Evolutionary conservation across 192 early-diverging fungal species (phyloP).

Genomic region (Obelidium mucronatum): DNA sequence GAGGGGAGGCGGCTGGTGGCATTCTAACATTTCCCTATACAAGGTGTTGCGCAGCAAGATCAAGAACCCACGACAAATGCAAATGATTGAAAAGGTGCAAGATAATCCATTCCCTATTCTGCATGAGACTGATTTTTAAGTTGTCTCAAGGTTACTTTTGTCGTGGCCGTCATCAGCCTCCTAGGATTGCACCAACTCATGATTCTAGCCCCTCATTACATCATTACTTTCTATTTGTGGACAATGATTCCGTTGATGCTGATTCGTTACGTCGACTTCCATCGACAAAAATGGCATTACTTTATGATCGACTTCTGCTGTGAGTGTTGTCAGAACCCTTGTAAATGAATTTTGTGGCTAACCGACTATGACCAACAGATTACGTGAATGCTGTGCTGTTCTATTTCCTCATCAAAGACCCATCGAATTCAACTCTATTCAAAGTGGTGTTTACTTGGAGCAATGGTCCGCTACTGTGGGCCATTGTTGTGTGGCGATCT

Average conservation of each 20-base stretch:
- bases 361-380: no score
- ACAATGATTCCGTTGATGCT: conserved; percentile 21
- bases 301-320: conserved; percentile 36
- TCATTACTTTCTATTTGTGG: conserved; percentile 7
- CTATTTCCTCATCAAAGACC: conserved; percentile 7
- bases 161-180: not conserved
- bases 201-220: not conserved
- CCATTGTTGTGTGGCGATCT: conserved; percentile 32
- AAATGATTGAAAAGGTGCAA: conserved; percentile 21
- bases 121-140: no score
- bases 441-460: conserved; percentile 18
- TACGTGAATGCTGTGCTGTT: conserved; percentile 27
- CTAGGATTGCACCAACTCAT: conserved; percentile 14
- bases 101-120: not conserved
- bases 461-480: conserved; percentile 32
- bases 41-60: conserved; percentile 17
- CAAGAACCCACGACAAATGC: conserved; percentile 13
- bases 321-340: not conserved
- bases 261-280: conserved; percentile 34
- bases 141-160: not conserved
- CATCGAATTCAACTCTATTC: not conserved
- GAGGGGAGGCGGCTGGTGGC: not conserved
- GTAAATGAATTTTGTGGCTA: no score
- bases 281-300: conserved; percentile 34
- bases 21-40: not conserved